Base-by-base conservation (phyloP, 2,329 filamentous ascomycete species). In the Phialophora expanda region DNA sequence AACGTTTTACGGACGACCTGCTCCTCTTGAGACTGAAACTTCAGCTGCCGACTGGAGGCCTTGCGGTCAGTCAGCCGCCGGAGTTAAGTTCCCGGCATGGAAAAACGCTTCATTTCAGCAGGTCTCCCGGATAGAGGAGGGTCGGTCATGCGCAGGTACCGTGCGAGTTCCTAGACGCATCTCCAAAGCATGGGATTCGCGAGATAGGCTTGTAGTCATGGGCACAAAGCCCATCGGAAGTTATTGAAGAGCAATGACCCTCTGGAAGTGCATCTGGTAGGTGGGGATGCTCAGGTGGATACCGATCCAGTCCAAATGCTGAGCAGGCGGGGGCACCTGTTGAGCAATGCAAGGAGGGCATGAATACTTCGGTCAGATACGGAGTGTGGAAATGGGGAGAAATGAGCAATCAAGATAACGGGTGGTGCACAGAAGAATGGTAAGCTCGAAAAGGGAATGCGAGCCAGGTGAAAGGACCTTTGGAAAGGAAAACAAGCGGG, bases 31-130 rank as follows among this genome's bases (percentile, higher is more conserved):
- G 12, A 28, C 12, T 26, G 48, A 24, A 22, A 26, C 14, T 44
- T 44, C 48, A 51, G 22, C 48, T 51, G 48, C 48, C 48, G 48
- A 26, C 48, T 24, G 48, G 48, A 51, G 48, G 48, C 48, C 48
- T 51, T 22, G 48, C 48, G 12, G 9, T 51, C 20, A 22, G 48
- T 51, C 20, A 51, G 48, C 22, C 5, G 48, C 20, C 9, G 48
- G 46, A 14, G 7, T 5, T 24, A 26, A 12, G 5, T 41, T 20
- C 20, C 6, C 9, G 24, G 4, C 20, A 50, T 6, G 6, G 48
- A 9, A 14, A 26, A 51, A 22, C 1, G 11, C 48, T 51, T 22
- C 48, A 26, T 51, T 28, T 51, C 48, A 51, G 20, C 20, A 28
- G 22, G 14, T 17, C 26, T 24, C 20, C 38, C 38, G 17, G 17